Percentiles rank a stretch among this genome's conserved stretches.
Conservation (phyloP, 441 rosid species). For the Corymbia citriodora region DNA sequence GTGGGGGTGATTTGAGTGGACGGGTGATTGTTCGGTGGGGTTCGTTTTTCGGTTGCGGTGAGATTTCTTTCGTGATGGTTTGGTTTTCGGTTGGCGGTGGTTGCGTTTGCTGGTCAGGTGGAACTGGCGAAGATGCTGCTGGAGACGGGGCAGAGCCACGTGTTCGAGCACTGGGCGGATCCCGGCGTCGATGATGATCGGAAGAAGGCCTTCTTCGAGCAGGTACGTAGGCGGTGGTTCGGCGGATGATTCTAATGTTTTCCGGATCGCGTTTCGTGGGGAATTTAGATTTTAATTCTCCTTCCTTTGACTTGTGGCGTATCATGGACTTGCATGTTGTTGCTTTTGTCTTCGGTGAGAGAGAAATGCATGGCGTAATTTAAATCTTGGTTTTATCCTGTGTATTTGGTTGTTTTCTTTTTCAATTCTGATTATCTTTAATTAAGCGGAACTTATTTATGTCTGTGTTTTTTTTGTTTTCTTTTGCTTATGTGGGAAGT, state of each 20-base stretch:
- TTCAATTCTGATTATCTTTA: neutral
- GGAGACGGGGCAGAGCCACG: conserved; percentile 70
- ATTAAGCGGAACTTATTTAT: neutral
- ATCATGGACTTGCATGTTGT: neutral
- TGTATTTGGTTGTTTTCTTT: neutral
- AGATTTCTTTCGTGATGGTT: neutral
- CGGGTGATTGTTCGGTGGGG: neutral
- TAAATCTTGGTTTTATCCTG: no score
- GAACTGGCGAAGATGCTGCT: conserved; percentile 69
- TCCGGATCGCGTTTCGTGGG: neutral
- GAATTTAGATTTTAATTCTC: neutral
- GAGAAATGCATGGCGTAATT: neutral
- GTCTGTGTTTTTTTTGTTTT: neutral
- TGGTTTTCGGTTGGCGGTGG: neutral
- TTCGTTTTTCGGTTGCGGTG: neutral
- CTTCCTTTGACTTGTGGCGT: neutral
- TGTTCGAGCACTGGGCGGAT: conserved; percentile 72
- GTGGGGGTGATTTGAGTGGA: neutral
- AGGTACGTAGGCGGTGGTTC: conserved; percentile 34
- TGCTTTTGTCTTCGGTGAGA: neutral
- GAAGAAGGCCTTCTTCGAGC: conserved; percentile 60
- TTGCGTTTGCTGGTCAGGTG: conserved; percentile 34
- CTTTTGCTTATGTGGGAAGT: neutral
- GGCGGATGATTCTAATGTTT: neutral
- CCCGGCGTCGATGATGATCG: conserved; percentile 63